A percentile compares a stretch with the other conserved stretches of the same genome.
Conservation (phyloP, 1,139 yeast genomes). For the Magnusiomyces fungicola region DNA sequence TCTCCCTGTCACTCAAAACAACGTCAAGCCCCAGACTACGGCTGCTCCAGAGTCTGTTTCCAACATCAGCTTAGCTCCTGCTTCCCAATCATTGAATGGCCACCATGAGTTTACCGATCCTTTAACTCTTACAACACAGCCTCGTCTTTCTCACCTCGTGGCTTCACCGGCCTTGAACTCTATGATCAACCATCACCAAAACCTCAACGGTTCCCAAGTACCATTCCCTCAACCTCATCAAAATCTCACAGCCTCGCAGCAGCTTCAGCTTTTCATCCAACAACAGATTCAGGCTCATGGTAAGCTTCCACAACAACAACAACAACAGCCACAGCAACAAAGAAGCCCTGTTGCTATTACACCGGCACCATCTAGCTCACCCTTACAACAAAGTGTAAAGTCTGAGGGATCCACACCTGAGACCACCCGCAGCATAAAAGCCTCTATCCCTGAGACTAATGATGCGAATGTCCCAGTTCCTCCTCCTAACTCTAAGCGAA, state of each 20-base stretch:
- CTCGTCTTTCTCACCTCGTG: slow-evolving; percentile 9
- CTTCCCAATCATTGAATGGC: too few species aligned
- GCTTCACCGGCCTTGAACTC: slow-evolving; percentile 14
- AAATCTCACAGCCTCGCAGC: background rate
- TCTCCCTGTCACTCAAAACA: slow-evolving; percentile 6
- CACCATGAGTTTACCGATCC: slow-evolving; percentile 4
- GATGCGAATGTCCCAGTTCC: slow-evolving; percentile 5
- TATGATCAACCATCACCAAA: slow-evolving; percentile 8
- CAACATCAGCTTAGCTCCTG: too few species aligned
- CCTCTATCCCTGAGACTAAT: background rate
- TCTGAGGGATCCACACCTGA: too few species aligned
- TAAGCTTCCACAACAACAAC: background rate
- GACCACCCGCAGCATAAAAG: too few species aligned
- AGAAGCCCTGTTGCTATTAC: too few species aligned
- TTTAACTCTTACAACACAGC: slow-evolving; percentile 8
- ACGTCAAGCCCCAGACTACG: too few species aligned
- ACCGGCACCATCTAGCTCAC: too few species aligned
- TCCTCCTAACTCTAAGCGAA: slow-evolving; percentile 6
- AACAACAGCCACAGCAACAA: too few species aligned
- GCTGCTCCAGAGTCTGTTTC: too few species aligned
- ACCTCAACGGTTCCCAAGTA: background rate
- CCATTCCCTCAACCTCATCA: background rate
- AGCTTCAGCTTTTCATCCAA: background rate
- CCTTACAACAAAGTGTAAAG: too few species aligned
- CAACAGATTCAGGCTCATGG: slow-evolving; percentile 1